Conservation (phyloP, 1,284 basidiomycete species). For the Mycena sp. region DNA sequence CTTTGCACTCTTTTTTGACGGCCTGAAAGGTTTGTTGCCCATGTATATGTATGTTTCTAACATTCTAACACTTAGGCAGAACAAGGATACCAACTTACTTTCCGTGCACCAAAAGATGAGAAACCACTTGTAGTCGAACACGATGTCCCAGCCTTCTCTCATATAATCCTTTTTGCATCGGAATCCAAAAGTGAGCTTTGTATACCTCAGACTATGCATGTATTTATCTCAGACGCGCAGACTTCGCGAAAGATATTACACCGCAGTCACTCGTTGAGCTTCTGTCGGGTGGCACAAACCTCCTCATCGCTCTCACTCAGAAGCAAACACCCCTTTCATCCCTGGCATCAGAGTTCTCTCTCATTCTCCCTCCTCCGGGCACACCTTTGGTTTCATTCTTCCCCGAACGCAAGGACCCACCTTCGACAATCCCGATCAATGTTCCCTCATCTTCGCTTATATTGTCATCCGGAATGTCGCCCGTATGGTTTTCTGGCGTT, state of each 20-base stretch:
- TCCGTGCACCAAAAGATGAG: conserved; percentile 80
- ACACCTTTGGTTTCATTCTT: conserved; percentile 82
- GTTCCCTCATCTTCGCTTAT: conserved; percentile 51
- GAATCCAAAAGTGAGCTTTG: conserved; percentile 76
- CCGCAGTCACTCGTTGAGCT: conserved; percentile 86
- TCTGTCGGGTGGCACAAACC: conserved; percentile 80
- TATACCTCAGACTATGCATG: background rate
- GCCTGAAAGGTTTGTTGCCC: conserved; percentile 69
- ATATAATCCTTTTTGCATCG: conserved; percentile 87
- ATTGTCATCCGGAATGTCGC: conserved; percentile 56
- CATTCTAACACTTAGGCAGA: conserved; percentile 49
- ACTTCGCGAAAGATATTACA: conserved; percentile 78
- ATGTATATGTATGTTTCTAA: background rate
- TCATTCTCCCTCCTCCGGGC: conserved; percentile 77
- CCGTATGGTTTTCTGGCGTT: conserved; percentile 83
- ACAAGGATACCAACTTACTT: conserved; percentile 84
- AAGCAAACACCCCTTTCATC: conserved; percentile 76
- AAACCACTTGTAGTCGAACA: conserved; percentile 73
- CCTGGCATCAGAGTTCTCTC: conserved; percentile 80
- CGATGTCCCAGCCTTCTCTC: conserved; percentile 80
- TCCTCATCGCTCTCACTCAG: conserved; percentile 84
- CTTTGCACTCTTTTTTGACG: conserved; percentile 85
- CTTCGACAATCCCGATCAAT: conserved; percentile 68
- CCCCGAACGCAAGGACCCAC: conserved; percentile 68
- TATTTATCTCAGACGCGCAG: conserved; percentile 48